phyloP scores from a whole-genome alignment of 768 basidiomycete genomes.

The Lepiota venenata region DNA sequence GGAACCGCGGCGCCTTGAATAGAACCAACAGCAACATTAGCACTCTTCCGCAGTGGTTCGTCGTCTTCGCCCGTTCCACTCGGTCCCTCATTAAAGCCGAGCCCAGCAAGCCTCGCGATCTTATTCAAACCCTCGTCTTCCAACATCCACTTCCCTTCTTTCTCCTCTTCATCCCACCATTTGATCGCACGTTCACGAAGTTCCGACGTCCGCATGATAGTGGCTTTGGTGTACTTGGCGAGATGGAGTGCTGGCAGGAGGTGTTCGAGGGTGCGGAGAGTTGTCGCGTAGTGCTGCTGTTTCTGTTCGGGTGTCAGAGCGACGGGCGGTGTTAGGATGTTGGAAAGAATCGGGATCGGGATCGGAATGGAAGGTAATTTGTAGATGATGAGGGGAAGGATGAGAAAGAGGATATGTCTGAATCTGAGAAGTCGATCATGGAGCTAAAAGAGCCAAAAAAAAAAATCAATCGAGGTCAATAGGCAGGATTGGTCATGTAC shows the following conservation, averaged over 20 bases:
- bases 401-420: slow-evolving; percentile 58
- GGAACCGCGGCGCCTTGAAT: slow-evolving; percentile 9
- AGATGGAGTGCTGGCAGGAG: slow-evolving; percentile 48
- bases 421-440: slow-evolving; percentile 54
- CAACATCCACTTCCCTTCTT: slow-evolving; percentile 48
- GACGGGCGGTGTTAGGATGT: slow-evolving; percentile 25
- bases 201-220: slow-evolving; percentile 49
- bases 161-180: slow-evolving; percentile 59
- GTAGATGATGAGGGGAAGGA: slow-evolving; percentile 50
- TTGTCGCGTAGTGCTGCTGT: slow-evolving; percentile 2
- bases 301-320: slow-evolving; percentile 18
- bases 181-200: slow-evolving; percentile 41
- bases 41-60: slow-evolving; percentile 10
- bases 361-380: slow-evolving; percentile 24
- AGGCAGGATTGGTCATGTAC: slow-evolving; percentile 8
- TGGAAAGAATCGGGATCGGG: slow-evolving; percentile 27
- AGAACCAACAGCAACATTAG: slow-evolving; percentile 9
- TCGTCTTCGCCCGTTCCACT: slow-evolving; percentile 6
- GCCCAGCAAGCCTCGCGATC: slow-evolving; percentile 42
- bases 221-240: slow-evolving; percentile 53
- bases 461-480: no score
- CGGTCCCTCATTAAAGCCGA: slow-evolving; percentile 31
- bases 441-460: slow-evolving; percentile 42
- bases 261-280: slow-evolving; percentile 27
- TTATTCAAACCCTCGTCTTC: slow-evolving; percentile 44